Conservation (phyloP, 345 rosid species). For the Dovyalis caffra region DNA sequence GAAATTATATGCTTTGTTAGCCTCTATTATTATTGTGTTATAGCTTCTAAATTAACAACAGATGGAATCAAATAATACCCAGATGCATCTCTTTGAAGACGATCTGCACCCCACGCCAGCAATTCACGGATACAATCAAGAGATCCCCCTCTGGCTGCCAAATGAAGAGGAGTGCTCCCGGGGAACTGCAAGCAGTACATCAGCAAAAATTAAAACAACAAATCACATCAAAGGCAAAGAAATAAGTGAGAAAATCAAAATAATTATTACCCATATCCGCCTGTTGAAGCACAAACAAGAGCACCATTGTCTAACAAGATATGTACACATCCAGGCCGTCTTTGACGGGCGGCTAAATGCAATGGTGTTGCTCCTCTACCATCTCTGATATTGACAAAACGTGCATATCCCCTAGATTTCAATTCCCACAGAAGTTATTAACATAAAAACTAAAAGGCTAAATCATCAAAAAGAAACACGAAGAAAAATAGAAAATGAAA, state of each 20-base stretch:
- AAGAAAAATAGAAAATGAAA: not conserved
- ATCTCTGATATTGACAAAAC: slow-evolving; percentile 94
- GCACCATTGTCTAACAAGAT: slow-evolving; percentile 81
- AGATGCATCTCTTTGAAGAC: slow-evolving; percentile 84
- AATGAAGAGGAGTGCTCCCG: slow-evolving; percentile 96
- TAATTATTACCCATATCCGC: slow-evolving; percentile 74
- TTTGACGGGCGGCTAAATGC: slow-evolving; percentile 93
- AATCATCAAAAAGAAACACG: not conserved
- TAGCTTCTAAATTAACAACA: not conserved
- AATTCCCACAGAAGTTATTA: not conserved
- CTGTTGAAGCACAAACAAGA: slow-evolving; percentile 91
- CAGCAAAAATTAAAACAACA: slow-evolving; percentile 12
- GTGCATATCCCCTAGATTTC: slow-evolving; percentile 74
- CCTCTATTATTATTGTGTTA: not conserved
- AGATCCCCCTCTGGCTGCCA: slow-evolving; percentile 98
- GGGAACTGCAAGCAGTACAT: slow-evolving; percentile 49
- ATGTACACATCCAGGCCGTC: slow-evolving; percentile 82
- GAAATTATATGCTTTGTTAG: not conserved
- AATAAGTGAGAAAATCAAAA: not conserved
- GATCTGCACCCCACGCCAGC: slow-evolving; percentile 99
- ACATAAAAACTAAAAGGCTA: not conserved
- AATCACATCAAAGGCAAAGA: not conserved
- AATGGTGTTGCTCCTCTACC: slow-evolving; percentile 89
- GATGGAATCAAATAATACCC: slow-evolving; percentile 48
- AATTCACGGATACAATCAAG: slow-evolving; percentile 83